phyloP scores from a whole-genome alignment of 2,329 filamentous ascomycete species.

The Colletotrichum eleusines region DNA sequence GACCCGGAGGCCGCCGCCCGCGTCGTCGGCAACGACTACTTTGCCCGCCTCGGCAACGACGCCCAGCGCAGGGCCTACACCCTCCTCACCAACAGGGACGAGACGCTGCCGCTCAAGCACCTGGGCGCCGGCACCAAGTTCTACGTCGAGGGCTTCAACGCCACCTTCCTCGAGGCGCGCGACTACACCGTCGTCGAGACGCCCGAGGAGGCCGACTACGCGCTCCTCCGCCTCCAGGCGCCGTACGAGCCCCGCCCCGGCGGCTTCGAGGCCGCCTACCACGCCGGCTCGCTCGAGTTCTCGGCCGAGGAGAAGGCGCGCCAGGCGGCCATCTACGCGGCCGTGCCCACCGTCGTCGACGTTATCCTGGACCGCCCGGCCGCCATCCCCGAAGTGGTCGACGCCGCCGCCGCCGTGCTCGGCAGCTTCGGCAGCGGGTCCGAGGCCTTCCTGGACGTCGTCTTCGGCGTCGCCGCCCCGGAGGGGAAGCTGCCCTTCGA shows the following conservation, averaged over 20 bases:
- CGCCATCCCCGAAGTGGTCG: slow-evolving; percentile 56
- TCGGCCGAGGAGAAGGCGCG: slow-evolving; percentile 47
- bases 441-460: slow-evolving; percentile 58
- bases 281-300: slow-evolving; percentile 57
- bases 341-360: slow-evolving; percentile 57
- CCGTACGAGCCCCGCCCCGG: slow-evolving; percentile 56
- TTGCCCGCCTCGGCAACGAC: slow-evolving; percentile 45
- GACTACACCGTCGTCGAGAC: slow-evolving; percentile 51
- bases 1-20: slow-evolving; percentile 56
- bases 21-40: slow-evolving; percentile 59
- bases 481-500: slow-evolving; percentile 60
- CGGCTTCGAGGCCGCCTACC: slow-evolving; percentile 54
- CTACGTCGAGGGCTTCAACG: slow-evolving; percentile 41
- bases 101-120: slow-evolving; percentile 43
- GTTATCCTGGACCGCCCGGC: slow-evolving; percentile 58
- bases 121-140: slow-evolving; percentile 40
- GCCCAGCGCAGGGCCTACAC: slow-evolving; percentile 48
- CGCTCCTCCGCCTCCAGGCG: slow-evolving; percentile 54
- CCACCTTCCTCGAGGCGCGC: slow-evolving; percentile 41
- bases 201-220: slow-evolving; percentile 55
- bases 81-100: slow-evolving; percentile 46
- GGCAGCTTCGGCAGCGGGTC: slow-evolving; percentile 55
- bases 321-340: slow-evolving; percentile 51
- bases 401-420: slow-evolving; percentile 54
- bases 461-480: slow-evolving; percentile 54